Evolutionary conservation across 2,329 filamentous ascomycete species (phyloP), one percentile per base, ranked within the genome.

Genomic region (Colletotrichum simmondsii): DNA sequence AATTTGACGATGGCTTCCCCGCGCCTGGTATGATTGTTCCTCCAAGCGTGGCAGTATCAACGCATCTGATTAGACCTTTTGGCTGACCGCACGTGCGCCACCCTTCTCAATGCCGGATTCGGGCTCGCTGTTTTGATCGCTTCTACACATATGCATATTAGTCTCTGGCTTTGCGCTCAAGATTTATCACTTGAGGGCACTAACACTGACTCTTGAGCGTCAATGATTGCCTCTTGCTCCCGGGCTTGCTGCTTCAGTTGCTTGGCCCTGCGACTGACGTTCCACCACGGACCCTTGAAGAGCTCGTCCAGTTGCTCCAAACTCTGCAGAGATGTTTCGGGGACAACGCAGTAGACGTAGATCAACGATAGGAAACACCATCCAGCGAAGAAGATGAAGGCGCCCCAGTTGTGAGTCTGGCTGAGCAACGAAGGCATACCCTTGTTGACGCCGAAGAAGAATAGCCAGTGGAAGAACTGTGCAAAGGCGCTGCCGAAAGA

Each of bases 391-490:
- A 85, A 83, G 30, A 85, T 69, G 65, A 85, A 86, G 0, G 83
- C 82, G 2, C 84, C 84, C 83, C 83, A 85, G 53, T 84, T 80
- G 72, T 85, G 32, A 16, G 78, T 82, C 2, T 67, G 53, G 0
- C 73, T 54, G 2, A 85, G 77, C 3, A 85, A 75, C 0, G 80
- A 81, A 3, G 84, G 83, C 1, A 78, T 75, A 5, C 76, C 81
- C 12, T 76, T 77, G 28, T 78, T 81, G 42, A 85, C 77, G n/a
- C 77, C 84, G 59, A 80, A 85, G 75, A 80, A 79, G 74, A 86
- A 86, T 0, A 84, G 78, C 85, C 83, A 85, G 76, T 85, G 84
- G 68, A 85, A 84, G 1, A 76, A 77, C 71, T 84, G 82, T 0
- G 78, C 73, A 5, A 85, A 72, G 2, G 84, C 82, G n/a, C 78